Conservation (phyloP, 768 basidiomycete genomes). For the Auricularia heimuer region DNA sequence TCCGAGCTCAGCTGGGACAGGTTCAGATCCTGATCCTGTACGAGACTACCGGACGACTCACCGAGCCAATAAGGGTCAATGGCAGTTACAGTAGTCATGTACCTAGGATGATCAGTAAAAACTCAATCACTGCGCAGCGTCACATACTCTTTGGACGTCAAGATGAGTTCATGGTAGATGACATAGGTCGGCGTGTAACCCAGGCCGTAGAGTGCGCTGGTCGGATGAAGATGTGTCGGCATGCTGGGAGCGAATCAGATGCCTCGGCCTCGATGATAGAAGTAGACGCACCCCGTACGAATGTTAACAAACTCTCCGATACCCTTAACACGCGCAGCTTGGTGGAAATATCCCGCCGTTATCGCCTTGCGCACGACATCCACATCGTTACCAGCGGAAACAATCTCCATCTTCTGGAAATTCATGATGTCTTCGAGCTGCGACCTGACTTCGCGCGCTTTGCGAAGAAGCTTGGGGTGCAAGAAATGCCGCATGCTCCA, state of each 20-base stretch:
- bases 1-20: slow-evolving; percentile 69
- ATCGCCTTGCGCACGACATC: slow-evolving; percentile 93
- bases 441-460: slow-evolving; percentile 87
- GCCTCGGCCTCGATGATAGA: not conserved
- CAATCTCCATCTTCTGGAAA: slow-evolving; percentile 90
- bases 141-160: slow-evolving; percentile 72
- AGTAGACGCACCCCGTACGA: slow-evolving; percentile 50
- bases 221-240: slow-evolving; percentile 93
- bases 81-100: slow-evolving; percentile 99
- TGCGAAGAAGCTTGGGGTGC: slow-evolving; percentile 90
- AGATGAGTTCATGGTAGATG: slow-evolving; percentile 91
- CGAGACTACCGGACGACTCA: slow-evolving; percentile 24
- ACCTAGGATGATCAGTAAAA: slow-evolving; percentile 32
- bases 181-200: slow-evolving; percentile 97
- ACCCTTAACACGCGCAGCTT: slow-evolving; percentile 95
- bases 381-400: slow-evolving; percentile 91
- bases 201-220: slow-evolving; percentile 90
- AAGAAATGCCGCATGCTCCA: slow-evolving; percentile 95
- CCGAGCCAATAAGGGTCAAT: slow-evolving; percentile 98
- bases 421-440: slow-evolving; percentile 99
- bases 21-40: slow-evolving; percentile 10
- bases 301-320: slow-evolving; percentile 99
- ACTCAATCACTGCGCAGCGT: not conserved
- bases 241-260: slow-evolving; percentile 29
- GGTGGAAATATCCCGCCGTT: slow-evolving; percentile 96